Base-by-base conservation (phyloP, 768 basidiomycete species). In the Favolaschia claudopus region DNA sequence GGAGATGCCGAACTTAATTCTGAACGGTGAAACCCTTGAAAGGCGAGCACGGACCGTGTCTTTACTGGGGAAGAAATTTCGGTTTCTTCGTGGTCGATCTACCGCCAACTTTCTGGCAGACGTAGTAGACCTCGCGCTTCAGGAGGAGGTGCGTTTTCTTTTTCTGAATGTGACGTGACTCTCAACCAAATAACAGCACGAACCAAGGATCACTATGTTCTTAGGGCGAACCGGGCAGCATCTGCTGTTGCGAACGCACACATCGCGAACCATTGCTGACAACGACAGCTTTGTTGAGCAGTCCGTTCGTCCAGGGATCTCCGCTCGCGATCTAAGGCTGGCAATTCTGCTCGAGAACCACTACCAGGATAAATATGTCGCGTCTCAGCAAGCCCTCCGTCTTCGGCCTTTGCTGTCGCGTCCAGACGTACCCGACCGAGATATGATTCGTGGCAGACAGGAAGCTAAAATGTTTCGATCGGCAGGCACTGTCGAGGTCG, bases 21-120 rank as follows among this genome's bases (percentile, higher is more conserved):
- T 62, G n/a, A 29, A 17, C 7, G 39, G 43, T 22, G 45, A 53
- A 38, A 5, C 33, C 12, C 45, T 62, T 20, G 55, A 40, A 14
- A 20, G 55, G 42, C 17, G 33, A 12, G 32, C 49, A 20, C 55
- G 38, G 12, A 42, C 19, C 29, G 55, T 53, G 22, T 32, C 47
- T n/a, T n/a, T 62, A 44, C 60, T 62, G 24, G 60, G 55, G 14
- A 62, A 62, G 46, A 62, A 62, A 42, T 62, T 62, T 33, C 24
- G 34, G 37, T 62, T 62, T 34, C 49, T 46, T 9, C 36, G 48
- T 4, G 31, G 37, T 19, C 37, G 37, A 7, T 20, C 38, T 42
- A 50, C 55, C 32, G 38, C 28, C 9, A 40, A 34, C 8, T 62
- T 62, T 47, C 38, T 62, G 20, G 45, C 19, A 3, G 44, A 53